A percentile compares a stretch with the other conserved stretches of the same genome.
phyloP scores from a whole-genome alignment of 495 filamentous ascomycete species.

The Trypethelium eluteriae region DNA sequence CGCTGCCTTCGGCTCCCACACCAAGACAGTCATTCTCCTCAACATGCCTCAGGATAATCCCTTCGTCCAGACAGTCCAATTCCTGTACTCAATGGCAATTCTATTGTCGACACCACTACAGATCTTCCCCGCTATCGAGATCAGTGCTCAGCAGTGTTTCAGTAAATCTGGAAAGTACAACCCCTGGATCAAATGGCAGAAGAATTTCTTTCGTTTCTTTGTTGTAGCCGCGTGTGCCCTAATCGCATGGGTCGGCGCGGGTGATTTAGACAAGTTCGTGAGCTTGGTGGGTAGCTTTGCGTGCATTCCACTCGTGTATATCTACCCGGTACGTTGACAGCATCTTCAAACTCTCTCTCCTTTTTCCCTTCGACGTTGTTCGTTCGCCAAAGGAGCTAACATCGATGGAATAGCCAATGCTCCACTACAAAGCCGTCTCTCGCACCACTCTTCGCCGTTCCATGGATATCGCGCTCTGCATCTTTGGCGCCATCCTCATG shows the following conservation, averaged over 20 bases:
- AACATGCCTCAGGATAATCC: conserved; percentile 56
- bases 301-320: conserved; percentile 46
- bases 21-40: conserved; percentile 55
- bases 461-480: conserved; percentile 63
- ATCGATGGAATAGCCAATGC: conserved; percentile 56
- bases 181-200: conserved; percentile 54
- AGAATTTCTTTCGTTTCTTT: conserved; percentile 50
- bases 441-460: conserved; percentile 52
- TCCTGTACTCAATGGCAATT: conserved; percentile 57
- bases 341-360: neutral
- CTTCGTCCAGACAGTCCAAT: conserved; percentile 58
- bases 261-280: conserved; percentile 56
- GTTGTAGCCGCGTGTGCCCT: conserved; percentile 45
- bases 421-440: conserved; percentile 77
- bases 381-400: neutral
- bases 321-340: conserved; percentile 32
- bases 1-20: conserved; percentile 52
- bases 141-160: conserved; percentile 48
- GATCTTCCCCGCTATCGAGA: conserved; percentile 56
- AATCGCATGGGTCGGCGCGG: conserved; percentile 48
- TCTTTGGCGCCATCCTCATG: conserved; percentile 80
- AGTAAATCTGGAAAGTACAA: conserved; percentile 51
- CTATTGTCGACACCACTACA: conserved; percentile 56
- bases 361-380: neutral
- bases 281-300: conserved; percentile 56